Conservation (phyloP, 495 filamentous ascomycete species). For the Hypoxylon lenormandii region DNA sequence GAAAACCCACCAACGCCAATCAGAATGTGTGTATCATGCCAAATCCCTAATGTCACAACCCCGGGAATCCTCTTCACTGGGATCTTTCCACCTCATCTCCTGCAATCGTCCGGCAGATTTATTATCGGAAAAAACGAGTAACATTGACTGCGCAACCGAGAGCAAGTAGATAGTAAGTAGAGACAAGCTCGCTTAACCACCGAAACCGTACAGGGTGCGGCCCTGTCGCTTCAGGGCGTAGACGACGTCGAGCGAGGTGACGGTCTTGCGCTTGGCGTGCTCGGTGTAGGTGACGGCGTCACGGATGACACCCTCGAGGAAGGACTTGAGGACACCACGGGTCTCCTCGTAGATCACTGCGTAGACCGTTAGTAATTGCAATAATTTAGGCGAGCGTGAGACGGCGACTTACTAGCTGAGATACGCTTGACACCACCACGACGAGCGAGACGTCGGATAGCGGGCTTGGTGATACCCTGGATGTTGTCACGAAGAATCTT, state of each 20-base stretch:
- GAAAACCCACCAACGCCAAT: slow-evolving; percentile 51
- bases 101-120: background rate
- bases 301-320: slow-evolving; percentile 99
- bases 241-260: slow-evolving; percentile 93
- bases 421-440: slow-evolving; percentile 99
- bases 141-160: background rate
- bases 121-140: background rate
- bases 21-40: slow-evolving; percentile 48
- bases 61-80: too few relatives aligned
- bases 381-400: background rate
- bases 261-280: slow-evolving; percentile 97
- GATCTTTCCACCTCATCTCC: background rate
- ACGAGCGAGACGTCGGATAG: slow-evolving; percentile 99
- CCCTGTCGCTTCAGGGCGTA: slow-evolving; percentile 94
- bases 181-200: slow-evolving; percentile 74
- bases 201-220: slow-evolving; percentile 81
- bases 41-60: slow-evolving; percentile 45
- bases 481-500: slow-evolving; percentile 99
- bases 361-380: slow-evolving; percentile 52
- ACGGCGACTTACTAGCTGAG: slow-evolving; percentile 78
- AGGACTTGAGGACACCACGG: slow-evolving; percentile 99
- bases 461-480: slow-evolving; percentile 99
- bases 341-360: slow-evolving; percentile 99
- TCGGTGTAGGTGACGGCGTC: slow-evolving; percentile 98
- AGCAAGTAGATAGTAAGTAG: background rate